Base-by-base conservation (phyloP, 306 rosid genomes). In the Glycyrrhiza uralensis region DNA sequence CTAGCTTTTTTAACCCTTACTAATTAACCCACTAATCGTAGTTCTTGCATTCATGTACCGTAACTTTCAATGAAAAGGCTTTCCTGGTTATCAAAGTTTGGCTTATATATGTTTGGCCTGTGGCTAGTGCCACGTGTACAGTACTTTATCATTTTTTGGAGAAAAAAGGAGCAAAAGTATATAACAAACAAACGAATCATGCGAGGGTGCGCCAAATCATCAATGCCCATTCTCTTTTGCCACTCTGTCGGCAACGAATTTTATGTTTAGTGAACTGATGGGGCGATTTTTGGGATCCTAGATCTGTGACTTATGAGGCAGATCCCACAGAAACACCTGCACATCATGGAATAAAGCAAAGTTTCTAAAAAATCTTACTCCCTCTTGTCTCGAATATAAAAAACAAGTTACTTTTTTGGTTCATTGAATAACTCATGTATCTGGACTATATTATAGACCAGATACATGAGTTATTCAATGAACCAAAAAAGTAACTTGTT, bases 141-240 rank as follows among this genome's bases (percentile, higher is more conserved):
- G 49, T 22, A 20, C 46, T 59, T 23, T 67, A 60, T 50, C 30
- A 28, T 47, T 47, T 66, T 38, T 50, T 30, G 7, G 14, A n/a
- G n/a, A 11, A 52, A 15, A 63, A 71, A 71, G 5, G 33, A 29
- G 13, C 19, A 15, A 63, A 19, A 35, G 7, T 44, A 44, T 44
- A 44, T 12, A 41, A 56, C 57, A 67, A 57, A 79, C 76, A 70
- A 74, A n/a, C n/a, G n/a, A 74, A 51, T 51, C 46, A 28, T 74
- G 59, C 41, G 80, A 71, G 67, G 76, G 76, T 60, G 77, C 41
- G 70, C 69, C 81, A 62, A 69, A 69, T 75, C 81, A 75, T 62
- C 29, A 54, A 52, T 52, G 59, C 44, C 42, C 33, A n/a, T 30
- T 63, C 36, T 59, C 61, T 42, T n/a, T 32, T 50, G 28, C 59